Evolutionary conservation across 2,329 filamentous ascomycete genomes (phyloP).

Genomic region (Fusarium nodosum): DNA sequence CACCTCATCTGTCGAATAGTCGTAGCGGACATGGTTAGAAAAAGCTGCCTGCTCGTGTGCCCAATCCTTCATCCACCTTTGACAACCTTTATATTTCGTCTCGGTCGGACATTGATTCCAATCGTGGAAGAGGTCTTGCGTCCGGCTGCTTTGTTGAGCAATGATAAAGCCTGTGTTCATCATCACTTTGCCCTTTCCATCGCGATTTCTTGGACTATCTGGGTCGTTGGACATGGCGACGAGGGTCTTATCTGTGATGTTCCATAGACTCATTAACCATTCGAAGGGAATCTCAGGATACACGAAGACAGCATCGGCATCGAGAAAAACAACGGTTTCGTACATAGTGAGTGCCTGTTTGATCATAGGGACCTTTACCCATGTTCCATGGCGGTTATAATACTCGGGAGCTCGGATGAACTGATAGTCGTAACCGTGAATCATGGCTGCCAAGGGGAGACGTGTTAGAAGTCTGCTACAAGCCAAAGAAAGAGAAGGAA

Average conservation of each 20-base stretch:
- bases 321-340: conserved; percentile 60
- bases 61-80: conserved; percentile 46
- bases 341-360: conserved; percentile 56
- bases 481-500: too few species aligned
- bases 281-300: conserved; percentile 61
- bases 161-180: conserved; percentile 45
- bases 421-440: conserved; percentile 65
- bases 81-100: conserved; percentile 28
- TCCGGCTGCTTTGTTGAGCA: conserved; percentile 40
- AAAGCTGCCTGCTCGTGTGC: conserved; percentile 51
- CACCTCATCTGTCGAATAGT: conserved; percentile 43
- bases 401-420: conserved; percentile 60
- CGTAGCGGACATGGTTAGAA: conserved; percentile 47
- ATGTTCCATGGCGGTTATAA: conserved; percentile 59
- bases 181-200: conserved; percentile 47
- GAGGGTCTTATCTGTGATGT: conserved; percentile 56
- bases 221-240: conserved; percentile 62
- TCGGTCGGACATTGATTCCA: conserved; percentile 22
- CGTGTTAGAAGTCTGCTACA: background rate
- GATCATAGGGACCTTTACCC: conserved; percentile 60
- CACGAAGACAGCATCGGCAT: conserved; percentile 59
- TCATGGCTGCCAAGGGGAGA: conserved; percentile 44
- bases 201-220: conserved; percentile 54
- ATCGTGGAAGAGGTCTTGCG: conserved; percentile 36
- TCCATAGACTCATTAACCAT: conserved; percentile 63